phyloP scores from a whole-genome alignment of 2,329 filamentous ascomycete genomes.

The Cordyceps cicadae region DNA sequence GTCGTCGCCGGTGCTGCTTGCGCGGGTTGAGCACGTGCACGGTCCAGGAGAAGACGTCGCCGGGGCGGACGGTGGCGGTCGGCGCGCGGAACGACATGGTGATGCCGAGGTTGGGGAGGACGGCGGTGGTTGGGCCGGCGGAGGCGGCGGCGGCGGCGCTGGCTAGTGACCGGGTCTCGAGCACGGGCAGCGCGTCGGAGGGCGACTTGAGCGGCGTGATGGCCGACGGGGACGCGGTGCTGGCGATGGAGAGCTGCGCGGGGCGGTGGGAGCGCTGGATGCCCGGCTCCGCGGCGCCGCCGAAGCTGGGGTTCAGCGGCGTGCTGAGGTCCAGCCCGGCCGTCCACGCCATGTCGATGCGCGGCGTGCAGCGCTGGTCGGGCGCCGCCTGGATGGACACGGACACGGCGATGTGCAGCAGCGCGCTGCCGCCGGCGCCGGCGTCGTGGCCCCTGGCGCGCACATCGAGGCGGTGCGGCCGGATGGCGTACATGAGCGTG shows the following conservation, averaged over 20 bases:
- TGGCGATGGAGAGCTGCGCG: slow-evolving; percentile 53
- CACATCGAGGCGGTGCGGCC: slow-evolving; percentile 38
- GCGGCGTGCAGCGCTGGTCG: slow-evolving; percentile 46
- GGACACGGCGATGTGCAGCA: slow-evolving; percentile 54
- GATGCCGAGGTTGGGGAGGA: slow-evolving; percentile 56
- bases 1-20: slow-evolving; percentile 34
- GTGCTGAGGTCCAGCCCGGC: slow-evolving; percentile 61
- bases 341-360: slow-evolving; percentile 58
- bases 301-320: slow-evolving; percentile 56
- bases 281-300: slow-evolving; percentile 39
- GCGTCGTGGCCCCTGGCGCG: slow-evolving; percentile 18
- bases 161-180: slow-evolving; percentile 38
- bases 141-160: slow-evolving; percentile 17
- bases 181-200: slow-evolving; percentile 46
- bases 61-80: slow-evolving; percentile 45
- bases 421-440: slow-evolving; percentile 41
- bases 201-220: slow-evolving; percentile 49
- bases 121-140: slow-evolving; percentile 33
- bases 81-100: slow-evolving; percentile 68
- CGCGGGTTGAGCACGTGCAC: slow-evolving; percentile 69
- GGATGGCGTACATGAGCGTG: slow-evolving; percentile 18
- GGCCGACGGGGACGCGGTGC: slow-evolving; percentile 36
- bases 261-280: slow-evolving; percentile 55
- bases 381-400: slow-evolving; percentile 51
- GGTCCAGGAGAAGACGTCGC: slow-evolving; percentile 62